Evolutionary conservation across 805 yeast genomes (phyloP), one percentile per base, ranked within the genome.

Genomic region (Nakazawaea wyomingensis): DNA sequence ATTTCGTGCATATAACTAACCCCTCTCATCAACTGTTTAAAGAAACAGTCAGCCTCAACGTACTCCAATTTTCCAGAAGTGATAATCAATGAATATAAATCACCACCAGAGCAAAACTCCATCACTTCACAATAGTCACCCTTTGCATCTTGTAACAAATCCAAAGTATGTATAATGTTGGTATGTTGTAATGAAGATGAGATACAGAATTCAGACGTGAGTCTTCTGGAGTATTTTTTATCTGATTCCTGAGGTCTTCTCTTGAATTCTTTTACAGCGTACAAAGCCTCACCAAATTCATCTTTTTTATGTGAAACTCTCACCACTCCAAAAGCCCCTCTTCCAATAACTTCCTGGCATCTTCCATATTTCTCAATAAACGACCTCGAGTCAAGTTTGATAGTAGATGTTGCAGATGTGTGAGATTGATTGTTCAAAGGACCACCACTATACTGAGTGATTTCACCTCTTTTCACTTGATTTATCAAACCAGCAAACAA

Each of bases 321-420:
- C 17, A 91, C 98, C 36, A 88, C 87, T 16, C 99, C 99, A 67
- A 85, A 91, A 0, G 96, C 81, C 17, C 98, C 98, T 40, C 85
- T 76, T 20, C 99, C 99, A 49, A 93, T 77, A 37, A 90, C 86
- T 60, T 91, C 98, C 62, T 88, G 96, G 60, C 98, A 91, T 41
- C 85, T 75, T 34, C 99, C 99, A 60, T 91, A 91, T 59, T 90
- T 85, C 53, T 89, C 90, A 7, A 80, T 83, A 60, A 91, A 84
- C 8, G 90, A 78, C 37, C 78, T 56, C 28, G 66, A 55, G 54
- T 71, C 77, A 44, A 57, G 57, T 43, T 52, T 50, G 28, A 41
- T 49, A 20, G 45, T 30, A 10, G 49, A 27, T 16, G 40, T 39
- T n/a, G 39, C 35, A 22, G 41, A 37, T 41, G 54, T 16, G 30